Evolutionary conservation across 352 stramenopile genomes (phyloP).

Genomic region (Paralagenidium karlingii): DNA sequence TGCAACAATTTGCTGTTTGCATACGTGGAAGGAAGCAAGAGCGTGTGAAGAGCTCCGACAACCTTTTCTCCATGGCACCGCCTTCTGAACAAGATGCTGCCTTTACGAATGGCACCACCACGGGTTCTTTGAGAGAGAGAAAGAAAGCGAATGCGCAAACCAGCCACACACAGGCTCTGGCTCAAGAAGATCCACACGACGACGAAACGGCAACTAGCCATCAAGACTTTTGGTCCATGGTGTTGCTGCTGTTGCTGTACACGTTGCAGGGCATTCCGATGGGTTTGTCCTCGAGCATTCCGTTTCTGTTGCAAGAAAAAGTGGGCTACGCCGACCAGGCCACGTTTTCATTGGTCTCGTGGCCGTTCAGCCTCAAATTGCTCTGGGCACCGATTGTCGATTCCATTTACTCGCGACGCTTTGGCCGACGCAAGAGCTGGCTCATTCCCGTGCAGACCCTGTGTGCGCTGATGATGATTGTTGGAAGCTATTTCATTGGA

Average conservation of each 20-base stretch:
- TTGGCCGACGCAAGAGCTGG: slow-evolving; percentile 93
- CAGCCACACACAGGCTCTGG: no score
- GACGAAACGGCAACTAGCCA: slow-evolving; percentile 18
- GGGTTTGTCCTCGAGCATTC: slow-evolving; percentile 95
- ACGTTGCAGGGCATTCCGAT: slow-evolving; percentile 98
- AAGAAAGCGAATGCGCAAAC: no score
- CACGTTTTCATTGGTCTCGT: slow-evolving; percentile 96
- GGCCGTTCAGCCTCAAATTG: slow-evolving; percentile 99
- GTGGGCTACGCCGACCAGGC: slow-evolving; percentile 93
- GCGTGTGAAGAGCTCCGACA: no score
- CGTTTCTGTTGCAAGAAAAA: slow-evolving; percentile 98
- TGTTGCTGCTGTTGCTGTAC: slow-evolving; percentile 95
- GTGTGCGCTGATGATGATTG: slow-evolving; percentile 93
- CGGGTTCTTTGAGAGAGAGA: no score
- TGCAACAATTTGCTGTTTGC: no score
- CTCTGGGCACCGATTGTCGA: slow-evolving; percentile 98
- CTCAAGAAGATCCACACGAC: slow-evolving; percentile 3
- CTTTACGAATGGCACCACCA: no score
- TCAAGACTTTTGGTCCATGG: slow-evolving; percentile 72
- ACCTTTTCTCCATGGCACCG: no score
- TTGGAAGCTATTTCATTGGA: slow-evolving; percentile 71
- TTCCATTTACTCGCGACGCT: slow-evolving; percentile 85
- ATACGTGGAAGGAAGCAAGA: no score
- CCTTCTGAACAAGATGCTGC: not conserved
- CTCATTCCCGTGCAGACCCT: slow-evolving; percentile 96